Base-by-base conservation (phyloP, 805 yeast genomes). In the Zygosaccharomyces bailii region DNA sequence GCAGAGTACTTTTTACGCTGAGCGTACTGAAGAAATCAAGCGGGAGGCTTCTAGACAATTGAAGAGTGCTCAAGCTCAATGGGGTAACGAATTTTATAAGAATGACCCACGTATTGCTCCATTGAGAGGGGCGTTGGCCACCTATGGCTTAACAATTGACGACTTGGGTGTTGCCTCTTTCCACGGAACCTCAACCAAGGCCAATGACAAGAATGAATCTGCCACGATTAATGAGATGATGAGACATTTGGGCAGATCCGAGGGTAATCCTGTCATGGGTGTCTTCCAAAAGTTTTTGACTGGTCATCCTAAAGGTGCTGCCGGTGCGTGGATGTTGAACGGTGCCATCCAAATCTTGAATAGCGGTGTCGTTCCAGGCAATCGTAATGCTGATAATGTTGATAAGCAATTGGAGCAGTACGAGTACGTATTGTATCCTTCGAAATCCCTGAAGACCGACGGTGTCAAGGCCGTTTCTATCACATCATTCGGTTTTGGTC, bases 271-370 rank as follows among this genome's bases (percentile, higher is more conserved):
- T 52, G 90, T 95, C 39, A 76, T 84, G 57, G 97, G 98, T 79
- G 95, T 93, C 44, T 91, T 95, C 96, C 99, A 93, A 74, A 93
- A 93, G 73, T 93, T 79, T 81, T 80, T 93, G 65, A 93, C 99
- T 60, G 99, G 99, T 73, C 99, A 93, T 76, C 99, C 99, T 61
- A 93, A 93, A 86, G 99, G 99, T 80, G 99, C 99, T 60, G 99
- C 99, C 46, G 99, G 97, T 78, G 98, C 99, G 47, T 93, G 99
- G 99, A 93, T 93, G 99, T 73, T 93, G 79, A 95, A 93, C 70
- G 99, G 99, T 71, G 96, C 88, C 46, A 73, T 93, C 56, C 99
- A 93, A 75, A 82, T 90, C 56, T 75, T 93, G 67, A 85, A 87
- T 73, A 69, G 86, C 60, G 98, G 99, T 70, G 63, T 90, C 60